Base-by-base conservation (phyloP, 768 basidiomycete species). In the Stropharia rugosoannulata region DNA sequence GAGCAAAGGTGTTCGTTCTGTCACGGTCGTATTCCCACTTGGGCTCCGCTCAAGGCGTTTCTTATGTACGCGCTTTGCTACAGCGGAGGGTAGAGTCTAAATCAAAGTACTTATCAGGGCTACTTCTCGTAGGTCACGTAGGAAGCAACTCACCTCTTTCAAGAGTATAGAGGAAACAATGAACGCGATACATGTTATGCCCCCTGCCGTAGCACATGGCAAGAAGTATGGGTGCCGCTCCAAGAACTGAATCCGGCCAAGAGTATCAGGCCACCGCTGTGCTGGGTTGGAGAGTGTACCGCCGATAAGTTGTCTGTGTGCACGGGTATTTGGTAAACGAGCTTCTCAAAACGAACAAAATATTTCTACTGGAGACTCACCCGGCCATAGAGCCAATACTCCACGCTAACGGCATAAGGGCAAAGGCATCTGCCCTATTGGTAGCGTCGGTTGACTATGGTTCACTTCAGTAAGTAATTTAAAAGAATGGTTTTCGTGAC, bases 261-360 rank as follows among this genome's bases (percentile, higher is more conserved):
- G 82, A 2, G 77, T 63, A 27, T 70, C 58, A 4, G 87, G 87
- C 73, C 87, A 90, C 36, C 76, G 78, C 48, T 62, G 77, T 9
- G 76, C 80, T 1, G 89, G 84, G 40, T 79, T 78, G 6, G 86
- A 80, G 3, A 91, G 67, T 5, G 78, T 57, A 16, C 89, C 89
- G 36, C 89, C 89, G 3, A 89, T 70, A 22, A 83, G 72, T 13
- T 88, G 88, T 1, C 88, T 88, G 38, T 16, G 8, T 10, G 6
- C 5, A 43, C 16, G 22, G 22, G 22, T 43, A 65, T 16, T 64
- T 15, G n/a, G 16, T 22, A 16, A 7, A 7, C 29, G 13, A n/a
- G 27, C 13, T 36, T 2, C 53, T 10, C 39, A 42, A 7, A 43
- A 29, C 4, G 13, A 9, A 4, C 9, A 18, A 13, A 11, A 25